Base-by-base conservation (phyloP, 1,284 basidiomycete species). In the Austroboletus novae-zelandiae region DNA sequence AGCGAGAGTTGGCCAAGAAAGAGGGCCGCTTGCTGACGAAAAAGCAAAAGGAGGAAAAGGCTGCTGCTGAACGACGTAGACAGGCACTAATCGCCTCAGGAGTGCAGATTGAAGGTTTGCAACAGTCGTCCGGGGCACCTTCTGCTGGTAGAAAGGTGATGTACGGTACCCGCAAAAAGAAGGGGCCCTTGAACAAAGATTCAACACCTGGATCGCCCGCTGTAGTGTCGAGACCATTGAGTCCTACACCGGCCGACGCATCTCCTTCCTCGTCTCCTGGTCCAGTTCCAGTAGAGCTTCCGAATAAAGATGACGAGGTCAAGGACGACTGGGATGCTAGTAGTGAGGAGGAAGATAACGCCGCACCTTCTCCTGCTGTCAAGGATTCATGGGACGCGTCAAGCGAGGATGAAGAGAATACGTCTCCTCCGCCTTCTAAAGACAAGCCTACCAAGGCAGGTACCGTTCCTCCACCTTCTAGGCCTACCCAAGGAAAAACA, bases 1-100 rank as follows among this genome's bases (percentile, higher is more conserved):
- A 94, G 71, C 81, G 81, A 46, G 92, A 94, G 61, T 65, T 87
- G 41, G 84, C 89, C 20, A 91, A 89, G 77, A 94, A 94, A 67
- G 94, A 97, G 71, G 94, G 94, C 31, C 83, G 89, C 48, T 74
- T 94, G 30, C 78, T 98, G 42, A 97, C 94, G 7, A 92, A 94
- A 67, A 98, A 97, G 72, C 95, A 99, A 70, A 98, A 95, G 73
- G 91, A 93, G 62, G 95, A 98, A 68, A 88, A 83, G 60, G 89
- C 90, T 15, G 89, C 88, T 53, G 95, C 94, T 9, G 95, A 98
- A 69, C 83, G 92, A 34, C 84, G 95, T 50, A 91, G 89, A 70
- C 84, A 96, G 70, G 96, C 96, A 4, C 80, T 99, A 51, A 78
- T 99, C 45, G 84, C 87, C 20, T 91, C 91, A 29, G 94, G 94